Evolutionary conservation across 305 asterid species (phyloP).

Genomic region (Solanum chacoense): DNA sequence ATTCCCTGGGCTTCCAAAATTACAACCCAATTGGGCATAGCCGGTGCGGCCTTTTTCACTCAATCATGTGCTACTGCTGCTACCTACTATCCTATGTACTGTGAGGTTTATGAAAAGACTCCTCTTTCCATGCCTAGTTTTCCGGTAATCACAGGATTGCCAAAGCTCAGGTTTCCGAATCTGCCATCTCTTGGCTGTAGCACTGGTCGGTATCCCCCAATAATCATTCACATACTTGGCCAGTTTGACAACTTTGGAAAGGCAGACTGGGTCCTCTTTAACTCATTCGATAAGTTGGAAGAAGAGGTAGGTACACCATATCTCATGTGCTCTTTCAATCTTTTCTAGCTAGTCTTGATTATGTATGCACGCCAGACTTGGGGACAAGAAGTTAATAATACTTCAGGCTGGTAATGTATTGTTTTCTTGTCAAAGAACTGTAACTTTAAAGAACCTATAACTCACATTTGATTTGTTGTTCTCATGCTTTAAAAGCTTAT

Average conservation of each 20-base stretch:
- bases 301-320: conserved; percentile 29
- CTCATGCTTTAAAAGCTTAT: not conserved
- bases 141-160: conserved; percentile 23
- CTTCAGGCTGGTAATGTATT: not conserved
- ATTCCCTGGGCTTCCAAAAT: conserved; percentile 37
- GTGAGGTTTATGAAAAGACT: conserved; percentile 24
- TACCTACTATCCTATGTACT: conserved; percentile 39
- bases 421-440: not conserved
- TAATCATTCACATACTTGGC: conserved; percentile 28
- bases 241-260: conserved; percentile 33
- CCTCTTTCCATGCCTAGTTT: conserved; percentile 19
- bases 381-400: not conserved
- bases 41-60: conserved; percentile 40
- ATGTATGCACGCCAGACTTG: not conserved
- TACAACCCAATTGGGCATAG: conserved; percentile 22
- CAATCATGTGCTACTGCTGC: conserved; percentile 52
- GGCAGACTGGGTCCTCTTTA: conserved; percentile 55
- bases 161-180: conserved; percentile 26
- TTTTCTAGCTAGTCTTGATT: not conserved
- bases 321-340: not conserved
- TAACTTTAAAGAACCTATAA: not conserved
- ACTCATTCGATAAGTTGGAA: conserved; percentile 41
- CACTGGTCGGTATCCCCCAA: conserved; percentile 29
- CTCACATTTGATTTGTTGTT: not conserved
- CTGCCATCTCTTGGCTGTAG: conserved; percentile 43